These are phyloP conservation scores for Priceomyces haplophilus DNA, from an alignment of 805 yeast genomes.

Conservation along the genomic window DNA sequence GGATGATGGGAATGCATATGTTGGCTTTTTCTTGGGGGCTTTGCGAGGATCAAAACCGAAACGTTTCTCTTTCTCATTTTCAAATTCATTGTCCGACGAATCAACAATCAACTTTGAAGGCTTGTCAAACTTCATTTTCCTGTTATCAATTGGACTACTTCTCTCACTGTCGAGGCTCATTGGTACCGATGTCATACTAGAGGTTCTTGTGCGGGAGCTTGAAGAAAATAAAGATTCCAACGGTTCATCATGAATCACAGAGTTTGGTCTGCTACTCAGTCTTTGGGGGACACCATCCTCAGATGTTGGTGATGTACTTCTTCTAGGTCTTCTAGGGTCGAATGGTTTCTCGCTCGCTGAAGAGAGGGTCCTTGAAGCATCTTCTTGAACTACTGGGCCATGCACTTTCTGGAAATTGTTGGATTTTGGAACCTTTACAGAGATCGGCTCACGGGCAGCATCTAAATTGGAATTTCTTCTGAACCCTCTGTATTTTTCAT, in stretches of 20 bases:
- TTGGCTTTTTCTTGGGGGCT: conserved; percentile 3
- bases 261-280: conserved; percentile 1
- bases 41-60: conserved; percentile 24
- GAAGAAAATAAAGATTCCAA: conserved; percentile 22
- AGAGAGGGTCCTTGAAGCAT: neutral
- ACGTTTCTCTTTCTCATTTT: conserved; percentile 10
- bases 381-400: neutral
- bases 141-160: neutral
- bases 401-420: conserved; percentile 8
- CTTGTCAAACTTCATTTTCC: conserved; percentile 5
- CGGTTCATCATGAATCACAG: neutral
- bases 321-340: conserved; percentile 10
- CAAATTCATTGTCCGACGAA: conserved; percentile 18
- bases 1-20: conserved; percentile 1
- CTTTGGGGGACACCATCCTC: conserved; percentile 3
- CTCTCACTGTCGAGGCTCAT: neutral
- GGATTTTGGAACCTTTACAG: conserved; percentile 19
- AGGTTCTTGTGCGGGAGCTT: conserved; percentile 22
- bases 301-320: conserved; percentile 13
- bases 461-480: conserved; percentile 31
- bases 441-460: conserved; percentile 20
- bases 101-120: conserved; percentile 12
- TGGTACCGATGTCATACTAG: neutral
- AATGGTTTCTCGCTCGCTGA: neutral
- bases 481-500: conserved; percentile 41